Evolutionary conservation across 2,329 filamentous ascomycete species (phyloP), one percentile per base, ranked within the genome.

Genomic region (Microthyrium microscopicum): DNA sequence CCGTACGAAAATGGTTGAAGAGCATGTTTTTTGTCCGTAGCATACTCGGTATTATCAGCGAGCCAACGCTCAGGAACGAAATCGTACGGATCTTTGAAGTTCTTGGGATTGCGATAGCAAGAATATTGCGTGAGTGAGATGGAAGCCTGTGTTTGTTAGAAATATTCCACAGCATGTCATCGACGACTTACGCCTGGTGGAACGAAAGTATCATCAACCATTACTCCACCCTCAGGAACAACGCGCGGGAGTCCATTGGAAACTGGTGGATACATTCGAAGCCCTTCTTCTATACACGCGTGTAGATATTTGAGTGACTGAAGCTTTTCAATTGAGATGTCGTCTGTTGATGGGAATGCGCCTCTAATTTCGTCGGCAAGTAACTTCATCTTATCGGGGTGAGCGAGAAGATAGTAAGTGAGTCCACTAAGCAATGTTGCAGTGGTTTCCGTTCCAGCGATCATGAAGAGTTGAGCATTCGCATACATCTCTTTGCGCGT

Each of bases 231-330:
- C 15, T 47, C 42, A 5, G 53, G 51, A 0, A 52, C 47, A 5
- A 46, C 43, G 4, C 57, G 49, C 11, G 55, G 43, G 13, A 60
- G 48, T 5, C 57, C 55, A 18, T 51, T 50, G 4, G 58, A 52
- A 4, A 64, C 54, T 0, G 61, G 59, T 2, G 61, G 60, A 41
- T 58, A 59, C 33, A 61, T 54, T 5, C 62, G 50, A 4, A 65
- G 45, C 2, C 51, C 56, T 44, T 66, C 62, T 33, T 60, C 53
- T 9, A 64, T 49, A 36, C 58, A 57, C 4, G 60, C 60, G 25
- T 57, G 50, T 36, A 64, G 47, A 39, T 62, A 66, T 2, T 48
- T 45, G 11, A 58, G 40, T 12, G 25, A 38, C 4, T 39, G 39
- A 50, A 40, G 4, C 7, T 46, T 38, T 21, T 51, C 45, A 43